A percentile compares a stretch with the other conserved stretches of the same genome.
Evolutionary conservation across 805 yeast genomes (phyloP).

Genomic region (Teunomyces pallodes): DNA sequence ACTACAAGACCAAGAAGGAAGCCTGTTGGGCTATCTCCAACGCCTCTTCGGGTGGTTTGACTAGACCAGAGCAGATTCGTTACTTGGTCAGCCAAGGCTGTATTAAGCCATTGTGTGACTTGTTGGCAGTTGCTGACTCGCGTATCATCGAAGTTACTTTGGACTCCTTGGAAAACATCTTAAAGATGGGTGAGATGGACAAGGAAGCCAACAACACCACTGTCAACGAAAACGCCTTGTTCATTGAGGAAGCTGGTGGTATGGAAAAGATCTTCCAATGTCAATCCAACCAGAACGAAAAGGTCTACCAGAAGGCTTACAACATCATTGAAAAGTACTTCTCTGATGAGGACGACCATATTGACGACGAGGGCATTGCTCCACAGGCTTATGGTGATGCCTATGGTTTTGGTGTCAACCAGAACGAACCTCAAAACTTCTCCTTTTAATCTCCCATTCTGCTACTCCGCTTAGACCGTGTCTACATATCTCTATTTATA

Average conservation of each 20-base stretch:
- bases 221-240: slow-evolving; percentile 84
- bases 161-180: slow-evolving; percentile 91
- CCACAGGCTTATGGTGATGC: slow-evolving; percentile 79
- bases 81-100: slow-evolving; percentile 94
- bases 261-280: slow-evolving; percentile 93
- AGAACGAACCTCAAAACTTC: slow-evolving; percentile 49
- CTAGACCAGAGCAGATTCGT: slow-evolving; percentile 89
- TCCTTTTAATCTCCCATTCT: slow-evolving; percentile 32
- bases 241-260: slow-evolving; percentile 97
- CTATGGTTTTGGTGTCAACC: slow-evolving; percentile 80
- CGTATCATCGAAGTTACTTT: slow-evolving; percentile 92
- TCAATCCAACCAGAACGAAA: slow-evolving; percentile 88
- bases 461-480: neutral
- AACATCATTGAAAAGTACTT: slow-evolving; percentile 88
- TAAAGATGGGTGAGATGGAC: slow-evolving; percentile 92
- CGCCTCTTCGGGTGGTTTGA: slow-evolving; percentile 93
- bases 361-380: slow-evolving; percentile 66
- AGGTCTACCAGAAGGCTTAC: slow-evolving; percentile 88
- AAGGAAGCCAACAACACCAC: slow-evolving; percentile 69
- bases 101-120: slow-evolving; percentile 94
- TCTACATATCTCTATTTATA: slow-evolving; percentile 4
- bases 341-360: slow-evolving; percentile 69
- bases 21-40: slow-evolving; percentile 99
- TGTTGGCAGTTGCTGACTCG: slow-evolving; percentile 82
- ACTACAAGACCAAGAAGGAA: slow-evolving; percentile 94